phyloP scores from a whole-genome alignment of 345 rosid genomes.

The Angophora floribunda region DNA sequence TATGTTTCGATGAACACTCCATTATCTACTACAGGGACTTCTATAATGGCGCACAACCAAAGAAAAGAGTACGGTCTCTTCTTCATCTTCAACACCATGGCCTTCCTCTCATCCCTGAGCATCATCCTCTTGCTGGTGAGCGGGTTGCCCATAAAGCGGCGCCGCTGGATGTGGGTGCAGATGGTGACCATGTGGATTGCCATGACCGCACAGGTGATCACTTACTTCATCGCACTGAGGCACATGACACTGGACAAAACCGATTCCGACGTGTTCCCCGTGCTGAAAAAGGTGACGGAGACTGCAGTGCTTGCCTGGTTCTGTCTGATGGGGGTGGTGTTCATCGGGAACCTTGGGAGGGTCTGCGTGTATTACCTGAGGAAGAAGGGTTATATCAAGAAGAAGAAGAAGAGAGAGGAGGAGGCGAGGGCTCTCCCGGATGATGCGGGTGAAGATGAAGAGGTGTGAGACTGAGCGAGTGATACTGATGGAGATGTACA shows the following conservation, averaged over 20 bases:
- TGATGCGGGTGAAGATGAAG: not conserved
- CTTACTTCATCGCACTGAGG: conserved; percentile 3
- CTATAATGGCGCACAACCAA: conserved; percentile 9
- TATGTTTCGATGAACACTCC: not conserved
- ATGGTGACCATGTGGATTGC: conserved; percentile 16
- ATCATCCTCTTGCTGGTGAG: conserved; percentile 14
- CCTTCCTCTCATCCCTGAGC: conserved; percentile 19
- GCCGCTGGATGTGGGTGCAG: conserved; percentile 13
- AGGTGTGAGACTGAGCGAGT: not conserved
- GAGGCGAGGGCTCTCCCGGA: not conserved
- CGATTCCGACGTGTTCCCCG: not conserved
- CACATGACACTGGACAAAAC: not conserved
- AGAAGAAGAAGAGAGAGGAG: not conserved
- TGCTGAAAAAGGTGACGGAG: not conserved
- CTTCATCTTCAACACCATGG: conserved; percentile 11
- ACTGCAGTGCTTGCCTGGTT: not conserved
- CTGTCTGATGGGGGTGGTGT: conserved; percentile 3
- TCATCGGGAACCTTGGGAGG: not conserved
- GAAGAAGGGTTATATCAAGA: conserved; percentile 2
- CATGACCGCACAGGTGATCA: conserved; percentile 6
- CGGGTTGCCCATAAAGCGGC: conserved; percentile 8
- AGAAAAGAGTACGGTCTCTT: conserved; percentile 5
- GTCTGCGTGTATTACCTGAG: not conserved
- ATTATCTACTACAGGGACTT: conserved; percentile 2
- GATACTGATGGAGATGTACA: not conserved